Percentiles rank a stretch among this genome's conserved stretches.
phyloP scores from a whole-genome alignment of 1,139 yeast genomes.

The Schwanniomyces etchellsii region DNA sequence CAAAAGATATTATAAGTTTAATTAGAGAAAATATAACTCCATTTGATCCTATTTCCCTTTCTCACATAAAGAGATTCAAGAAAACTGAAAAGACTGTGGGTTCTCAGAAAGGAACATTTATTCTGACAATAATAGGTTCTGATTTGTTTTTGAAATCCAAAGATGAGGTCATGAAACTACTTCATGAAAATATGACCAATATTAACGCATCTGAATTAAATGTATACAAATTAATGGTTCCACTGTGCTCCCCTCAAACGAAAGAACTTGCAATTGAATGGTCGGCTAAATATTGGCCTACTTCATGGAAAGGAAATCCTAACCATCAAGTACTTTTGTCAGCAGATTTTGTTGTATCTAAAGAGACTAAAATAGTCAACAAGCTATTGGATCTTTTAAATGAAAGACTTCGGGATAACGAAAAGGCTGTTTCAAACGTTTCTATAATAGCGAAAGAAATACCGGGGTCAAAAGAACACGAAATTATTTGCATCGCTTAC shows the following conservation, averaged over 20 bases:
- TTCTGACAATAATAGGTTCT: slow-evolving; percentile 8
- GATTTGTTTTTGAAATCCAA: slow-evolving; percentile 10
- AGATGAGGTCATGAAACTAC: slow-evolving; percentile 10
- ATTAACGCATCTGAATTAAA: slow-evolving; percentile 9
- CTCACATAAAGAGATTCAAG: slow-evolving; percentile 30
- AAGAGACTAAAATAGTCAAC: slow-evolving; percentile 35
- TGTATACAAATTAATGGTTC: slow-evolving; percentile 6
- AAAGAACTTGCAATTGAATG: slow-evolving; percentile 60
- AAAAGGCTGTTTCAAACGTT: slow-evolving; percentile 9
- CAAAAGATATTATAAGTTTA: slow-evolving; percentile 22
- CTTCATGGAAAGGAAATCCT: slow-evolving; percentile 92
- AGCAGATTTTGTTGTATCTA: slow-evolving; percentile 40
- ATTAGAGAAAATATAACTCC: slow-evolving; percentile 23
- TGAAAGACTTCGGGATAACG: slow-evolving; percentile 2
- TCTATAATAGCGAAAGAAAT: slow-evolving; percentile 20
- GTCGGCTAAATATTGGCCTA: slow-evolving; percentile 76
- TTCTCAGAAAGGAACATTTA: background rate
- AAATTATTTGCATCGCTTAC: slow-evolving; percentile 15
- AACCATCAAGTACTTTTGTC: slow-evolving; percentile 64
- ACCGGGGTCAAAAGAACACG: slow-evolving; percentile 6
- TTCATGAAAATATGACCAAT: slow-evolving; percentile 10
- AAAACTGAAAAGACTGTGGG: slow-evolving; percentile 10
- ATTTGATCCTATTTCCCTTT: slow-evolving; percentile 18
- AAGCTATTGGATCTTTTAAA: slow-evolving; percentile 10
- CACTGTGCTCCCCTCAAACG: slow-evolving; percentile 45